A percentile compares a stretch with the other conserved stretches of the same genome.
Evolutionary conservation across 768 basidiomycete species (phyloP).

Genomic region (Tylopilus felleus): DNA sequence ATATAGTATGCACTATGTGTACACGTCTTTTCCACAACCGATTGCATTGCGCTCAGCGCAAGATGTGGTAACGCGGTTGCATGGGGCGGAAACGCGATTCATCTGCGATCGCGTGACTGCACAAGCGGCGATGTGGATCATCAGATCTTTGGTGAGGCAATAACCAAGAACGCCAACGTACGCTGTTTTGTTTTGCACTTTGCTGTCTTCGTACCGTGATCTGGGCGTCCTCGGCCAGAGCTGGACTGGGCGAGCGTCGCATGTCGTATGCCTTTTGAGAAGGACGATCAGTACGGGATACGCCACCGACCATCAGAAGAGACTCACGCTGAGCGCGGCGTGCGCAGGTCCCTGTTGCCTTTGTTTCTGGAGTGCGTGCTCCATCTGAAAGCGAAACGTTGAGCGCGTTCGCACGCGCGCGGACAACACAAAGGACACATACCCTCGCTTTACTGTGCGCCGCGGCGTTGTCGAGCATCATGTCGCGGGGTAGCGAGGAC

Average conservation of each 20-base stretch:
- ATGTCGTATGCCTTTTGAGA: slow-evolving; percentile 25
- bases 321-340: slow-evolving; percentile 25
- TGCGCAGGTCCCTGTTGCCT: slow-evolving; percentile 26
- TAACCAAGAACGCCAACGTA: slow-evolving; percentile 4
- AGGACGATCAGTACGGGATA: not conserved
- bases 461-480: slow-evolving; percentile 31
- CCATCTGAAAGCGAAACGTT: slow-evolving; percentile 25
- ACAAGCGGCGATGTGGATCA: slow-evolving; percentile 8
- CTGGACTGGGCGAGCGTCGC: slow-evolving; percentile 33
- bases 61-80: slow-evolving; percentile 9
- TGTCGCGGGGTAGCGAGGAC: slow-evolving; percentile 29
- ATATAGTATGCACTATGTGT: slow-evolving; percentile 20
- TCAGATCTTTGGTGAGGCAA: slow-evolving; percentile 8
- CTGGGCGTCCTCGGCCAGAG: slow-evolving; percentile 28
- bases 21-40: slow-evolving; percentile 14
- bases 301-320: not conserved
- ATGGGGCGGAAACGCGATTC: slow-evolving; percentile 7
- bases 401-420: not conserved
- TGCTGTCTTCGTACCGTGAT: slow-evolving; percentile 34
- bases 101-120: slow-evolving; percentile 32
- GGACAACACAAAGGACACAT: not conserved
- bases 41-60: slow-evolving; percentile 23
- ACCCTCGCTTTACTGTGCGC: slow-evolving; percentile 32
- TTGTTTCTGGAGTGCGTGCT: slow-evolving; percentile 30
- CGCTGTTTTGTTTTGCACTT: slow-evolving; percentile 19